Base-by-base conservation (phyloP, 495 filamentous ascomycete species). In the Trichoderma erinaceum region DNA sequence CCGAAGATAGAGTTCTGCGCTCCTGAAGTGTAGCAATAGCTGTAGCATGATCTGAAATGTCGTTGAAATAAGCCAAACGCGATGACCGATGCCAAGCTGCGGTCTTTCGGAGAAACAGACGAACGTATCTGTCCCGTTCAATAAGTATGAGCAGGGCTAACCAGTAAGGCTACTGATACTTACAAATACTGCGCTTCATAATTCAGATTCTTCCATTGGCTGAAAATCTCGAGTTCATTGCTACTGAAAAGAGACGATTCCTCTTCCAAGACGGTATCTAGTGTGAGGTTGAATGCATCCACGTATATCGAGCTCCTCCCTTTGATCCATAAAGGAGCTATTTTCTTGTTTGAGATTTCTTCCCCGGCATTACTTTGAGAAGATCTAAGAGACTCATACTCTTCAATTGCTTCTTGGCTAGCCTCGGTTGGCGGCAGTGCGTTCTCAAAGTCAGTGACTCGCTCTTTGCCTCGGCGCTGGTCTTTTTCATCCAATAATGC, bases 111-210 rank as follows among this genome's bases (percentile, higher is more conserved):
- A 99, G 84, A 72, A 99, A 99, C 7, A 99, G 79, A 15, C 95
- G 89, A 15, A 97, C 93, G 80, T 97, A 99, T 56, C 81, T 83
- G 69, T 41, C n/a, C 46, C 41, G 15, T 3, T 13, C 41, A 23
- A 41, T 65, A 27, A 68, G 70, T 70, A 69, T 70, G 69, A 21
- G 38, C n/a, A 52, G 32, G n/a, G 23, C 11, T 70, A 38, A 25
- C 3, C 63, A 67, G 15, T 58, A 23, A 5, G 50, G 64, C 25
- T 64, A 66, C 89, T 69, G 64, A 21, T 64, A 66, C 89, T 69
- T 84, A 96, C 91, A 97, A 73, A 79, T 95, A 97, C 73, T 97
- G 94, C 46, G 92, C 87, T 73, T 97, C 93, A 77, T 97, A 97
- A 43, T 80, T 81, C 74, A 97, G 71, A 0, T 76, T 77, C 70